Base-by-base conservation (phyloP, 345 rosid species). In the Erysimum cheiranthoides region DNA sequence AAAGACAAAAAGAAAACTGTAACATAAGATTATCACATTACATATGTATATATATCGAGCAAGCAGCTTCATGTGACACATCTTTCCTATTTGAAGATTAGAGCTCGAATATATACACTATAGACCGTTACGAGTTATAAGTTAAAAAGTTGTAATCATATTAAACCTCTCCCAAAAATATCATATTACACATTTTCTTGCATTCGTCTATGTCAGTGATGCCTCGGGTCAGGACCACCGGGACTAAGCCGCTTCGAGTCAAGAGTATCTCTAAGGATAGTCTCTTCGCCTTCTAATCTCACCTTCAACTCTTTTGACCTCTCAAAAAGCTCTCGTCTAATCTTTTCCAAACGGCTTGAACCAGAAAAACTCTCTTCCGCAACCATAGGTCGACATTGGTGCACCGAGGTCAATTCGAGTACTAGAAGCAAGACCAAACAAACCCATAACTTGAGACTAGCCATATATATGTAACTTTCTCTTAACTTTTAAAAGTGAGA, bases 211-310 rank as follows among this genome's bases (percentile, higher is more conserved):
- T 5, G 13, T 61, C 36, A 77, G 6, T 77, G 76, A 69, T 70
- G 80, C 50, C 52, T 70, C 5, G 76, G 76, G 52, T 77, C 76
- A 17, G 80, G 80, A 70, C 76, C 80, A 25, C 80, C 80, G 3
- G 71, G 80, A 52, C 80, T 77, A 11, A 77, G 65, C n/a, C 80
- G 57, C 67, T 77, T 70, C 3, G 80, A 77, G 16, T 70, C 76
- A 4, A 28, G 53, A 60, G 49, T 40, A 40, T 53, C 10, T 27
- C 56, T 36, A 31, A 64, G 47, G 1, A 28, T 21, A 12, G 2
- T 12, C 25, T 35, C 39, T 45, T 62, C 52, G n/a, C n/a, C 31
- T 30, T 63, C 61, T 32, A 50, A 27, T 54, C 42, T 70, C 39
- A 31, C 61, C 14, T 63, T 70, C 16, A 63, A 4, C 38, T 70